Percentiles rank a stretch among this genome's conserved stretches.
These are phyloP conservation scores for Podila minutissima DNA, from an alignment of 192 early-diverging fungal genomes.

Conservation along the genomic window DNA sequence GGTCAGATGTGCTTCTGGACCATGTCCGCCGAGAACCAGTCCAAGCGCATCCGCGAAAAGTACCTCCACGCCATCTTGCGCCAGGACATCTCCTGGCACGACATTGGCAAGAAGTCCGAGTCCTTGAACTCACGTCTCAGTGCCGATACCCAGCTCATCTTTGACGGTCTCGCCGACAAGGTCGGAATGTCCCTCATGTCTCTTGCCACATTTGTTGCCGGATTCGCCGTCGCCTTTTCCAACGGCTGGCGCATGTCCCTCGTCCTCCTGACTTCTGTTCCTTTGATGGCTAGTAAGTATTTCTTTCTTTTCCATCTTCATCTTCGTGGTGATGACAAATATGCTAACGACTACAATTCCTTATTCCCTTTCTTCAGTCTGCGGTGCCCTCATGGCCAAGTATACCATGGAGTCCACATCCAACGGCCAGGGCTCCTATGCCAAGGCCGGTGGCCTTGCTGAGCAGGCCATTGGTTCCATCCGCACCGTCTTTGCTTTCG, in stretches of 20 bases:
- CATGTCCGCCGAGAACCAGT: slow-evolving; percentile 64
- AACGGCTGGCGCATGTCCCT: slow-evolving; percentile 86
- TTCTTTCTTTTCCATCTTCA: too few relatives aligned
- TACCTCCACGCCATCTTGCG: slow-evolving; percentile 84
- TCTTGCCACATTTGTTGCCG: slow-evolving; percentile 75
- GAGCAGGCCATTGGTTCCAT: slow-evolving; percentile 86
- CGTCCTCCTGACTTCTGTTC: slow-evolving; percentile 80
- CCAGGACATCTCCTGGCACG: slow-evolving; percentile 94
- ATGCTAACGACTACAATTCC: too few relatives aligned
- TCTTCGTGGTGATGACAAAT: too few relatives aligned
- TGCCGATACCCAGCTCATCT: slow-evolving; percentile 86
- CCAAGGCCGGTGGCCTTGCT: slow-evolving; percentile 85
- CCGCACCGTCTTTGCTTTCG: slow-evolving; percentile 89
- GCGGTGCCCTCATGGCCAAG: slow-evolving; percentile 64
- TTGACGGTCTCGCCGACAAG: slow-evolving; percentile 91
- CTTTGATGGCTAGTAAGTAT: slow-evolving; percentile 63
- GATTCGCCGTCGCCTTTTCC: slow-evolving; percentile 80
- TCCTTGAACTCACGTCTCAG: slow-evolving; percentile 90
- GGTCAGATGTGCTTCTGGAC: slow-evolving; percentile 73
- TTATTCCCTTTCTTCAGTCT: slow-evolving; percentile 9
- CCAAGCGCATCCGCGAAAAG: slow-evolving; percentile 68
- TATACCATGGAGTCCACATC: slow-evolving; percentile 57
- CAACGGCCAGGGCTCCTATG: slow-evolving; percentile 77
- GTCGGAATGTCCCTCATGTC: slow-evolving; percentile 75
- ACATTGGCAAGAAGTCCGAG: slow-evolving; percentile 75